phyloP scores from a whole-genome alignment of 2,329 filamentous ascomycete genomes.

The Botrytis medusae region DNA sequence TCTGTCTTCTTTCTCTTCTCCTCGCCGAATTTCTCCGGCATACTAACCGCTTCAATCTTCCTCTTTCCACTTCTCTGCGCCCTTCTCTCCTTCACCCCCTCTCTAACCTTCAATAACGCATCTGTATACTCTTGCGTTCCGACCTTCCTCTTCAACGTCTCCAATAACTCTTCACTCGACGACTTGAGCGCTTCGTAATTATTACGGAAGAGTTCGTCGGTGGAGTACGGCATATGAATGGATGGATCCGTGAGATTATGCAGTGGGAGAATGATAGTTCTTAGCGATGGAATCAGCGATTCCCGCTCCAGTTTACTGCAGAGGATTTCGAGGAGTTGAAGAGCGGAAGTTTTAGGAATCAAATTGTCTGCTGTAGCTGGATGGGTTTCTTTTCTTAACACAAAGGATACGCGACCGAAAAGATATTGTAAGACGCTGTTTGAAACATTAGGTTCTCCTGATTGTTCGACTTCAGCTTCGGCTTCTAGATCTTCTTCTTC shows the following conservation, averaged over 20 bases:
- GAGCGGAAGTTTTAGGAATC: constrained; percentile 71
- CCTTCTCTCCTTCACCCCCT: constrained; percentile 68
- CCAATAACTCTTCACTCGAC: constrained; percentile 75
- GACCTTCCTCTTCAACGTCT: constrained; percentile 78
- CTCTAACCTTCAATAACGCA: constrained; percentile 69
- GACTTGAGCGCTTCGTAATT: constrained; percentile 70
- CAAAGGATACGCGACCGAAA: constrained; percentile 73
- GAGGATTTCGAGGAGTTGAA: constrained; percentile 72
- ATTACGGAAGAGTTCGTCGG: constrained; percentile 66
- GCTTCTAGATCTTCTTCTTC: constrained; percentile 44
- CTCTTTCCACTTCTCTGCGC: constrained; percentile 78
- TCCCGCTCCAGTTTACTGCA: constrained; percentile 58
- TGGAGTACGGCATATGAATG: constrained; percentile 69
- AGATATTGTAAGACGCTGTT: constrained; percentile 68
- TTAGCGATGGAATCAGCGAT: constrained; percentile 62
- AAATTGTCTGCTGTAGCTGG: constrained; percentile 62
- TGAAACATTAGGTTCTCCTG: constrained; percentile 14
- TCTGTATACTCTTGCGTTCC: constrained; percentile 79
- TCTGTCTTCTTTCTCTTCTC: constrained; percentile 83
- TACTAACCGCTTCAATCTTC: constrained; percentile 80
- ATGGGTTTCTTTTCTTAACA: constrained; percentile 73
- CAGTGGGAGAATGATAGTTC: constrained; percentile 65
- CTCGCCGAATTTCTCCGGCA: constrained; percentile 74
- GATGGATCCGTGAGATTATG: constrained; percentile 81
- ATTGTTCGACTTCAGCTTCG: constrained; percentile 41